A percentile compares a stretch with the other conserved stretches of the same genome.
Evolutionary conservation across 306 rosid genomes (phyloP).

Genomic region (Crotalaria pallida): DNA sequence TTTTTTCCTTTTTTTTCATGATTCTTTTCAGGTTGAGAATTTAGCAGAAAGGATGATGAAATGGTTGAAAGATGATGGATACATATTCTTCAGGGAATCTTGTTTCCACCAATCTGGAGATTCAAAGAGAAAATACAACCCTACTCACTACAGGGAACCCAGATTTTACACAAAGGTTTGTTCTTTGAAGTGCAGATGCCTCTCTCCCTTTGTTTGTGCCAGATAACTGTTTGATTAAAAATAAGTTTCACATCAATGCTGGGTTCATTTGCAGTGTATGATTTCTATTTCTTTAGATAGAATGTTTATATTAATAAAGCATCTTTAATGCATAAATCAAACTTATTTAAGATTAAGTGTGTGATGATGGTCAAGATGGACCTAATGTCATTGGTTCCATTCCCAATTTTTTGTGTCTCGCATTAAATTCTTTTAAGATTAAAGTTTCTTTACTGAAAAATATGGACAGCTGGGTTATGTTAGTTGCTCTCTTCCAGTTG

Average conservation of each 20-base stretch:
- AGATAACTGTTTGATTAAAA: not conserved
- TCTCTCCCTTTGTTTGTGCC: not conserved
- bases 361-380: not conserved
- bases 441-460: not conserved
- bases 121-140: constrained; percentile 83
- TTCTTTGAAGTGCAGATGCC: not conserved
- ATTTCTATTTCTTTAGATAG: not conserved
- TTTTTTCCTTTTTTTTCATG: constrained; percentile 2
- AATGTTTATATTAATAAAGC: not conserved
- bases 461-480: not conserved
- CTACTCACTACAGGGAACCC: constrained; percentile 96
- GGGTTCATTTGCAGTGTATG: constrained; percentile 6
- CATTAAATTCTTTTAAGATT: not conserved
- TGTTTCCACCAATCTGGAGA: constrained; percentile 99
- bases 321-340: not conserved
- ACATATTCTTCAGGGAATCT: constrained; percentile 87
- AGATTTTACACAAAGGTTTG: constrained; percentile 88
- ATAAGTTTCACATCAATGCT: not conserved
- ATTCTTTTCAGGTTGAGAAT: constrained; percentile 49
- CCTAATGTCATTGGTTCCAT: not conserved
- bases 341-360: not conserved
- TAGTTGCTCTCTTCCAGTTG: not conserved
- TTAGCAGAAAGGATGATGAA: constrained; percentile 73
- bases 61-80: constrained; percentile 88
- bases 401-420: not conserved